Base-by-base conservation (phyloP, 192 early-diverging fungal species). In the Gaertneriomyces sp. region DNA sequence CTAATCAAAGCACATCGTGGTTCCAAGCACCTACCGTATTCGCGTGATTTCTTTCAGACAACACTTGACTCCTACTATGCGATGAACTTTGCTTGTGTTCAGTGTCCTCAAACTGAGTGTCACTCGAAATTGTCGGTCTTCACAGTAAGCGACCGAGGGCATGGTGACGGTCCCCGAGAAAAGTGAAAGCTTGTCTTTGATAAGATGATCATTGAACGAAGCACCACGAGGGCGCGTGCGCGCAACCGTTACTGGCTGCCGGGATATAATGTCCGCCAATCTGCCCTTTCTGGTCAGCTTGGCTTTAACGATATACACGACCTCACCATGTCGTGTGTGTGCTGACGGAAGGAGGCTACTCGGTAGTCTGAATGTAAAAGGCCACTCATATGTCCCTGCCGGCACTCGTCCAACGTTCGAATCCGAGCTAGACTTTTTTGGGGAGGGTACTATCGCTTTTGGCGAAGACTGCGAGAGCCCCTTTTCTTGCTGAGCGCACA, bases 81-180 rank as follows among this genome's bases (percentile, higher is more conserved):
- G 20, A 12, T 39, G 54, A 16, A 56, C 54, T 39, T 56, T 56
- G 54, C 8, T 38, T 4, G 54, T 16, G 14, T 56, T 39, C 16
- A 56, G 38, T 38, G 39, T 12, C 38, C 12, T 56, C 19, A 56
- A 12, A 33, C 39, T 56, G 3, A 56, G 54, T 4, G 16, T 56
- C 19, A 56, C 14, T 14, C 54, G 54, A 14, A 56, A 25, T 25
- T 16, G 17, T 16, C 12, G 6, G 38, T 56, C 54, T 14, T 56
- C 54, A 9, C 54, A 56, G 38, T 38, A 56, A 4, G 54, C 54
- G 14, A 56, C 38, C 4, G 16, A 38, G 14, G 54, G 54, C 16
- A 38, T 56, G 16, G 54, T 56, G 33, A 56, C 54, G 12, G 12
- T 56, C 19, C 54, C 54, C 17, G 16, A 25, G 54, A 56, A 56